Evolutionary conservation across 2,329 filamentous ascomycete genomes (phyloP), one percentile per base, ranked within the genome.

Genomic region (Hypomyces perniciosus): DNA sequence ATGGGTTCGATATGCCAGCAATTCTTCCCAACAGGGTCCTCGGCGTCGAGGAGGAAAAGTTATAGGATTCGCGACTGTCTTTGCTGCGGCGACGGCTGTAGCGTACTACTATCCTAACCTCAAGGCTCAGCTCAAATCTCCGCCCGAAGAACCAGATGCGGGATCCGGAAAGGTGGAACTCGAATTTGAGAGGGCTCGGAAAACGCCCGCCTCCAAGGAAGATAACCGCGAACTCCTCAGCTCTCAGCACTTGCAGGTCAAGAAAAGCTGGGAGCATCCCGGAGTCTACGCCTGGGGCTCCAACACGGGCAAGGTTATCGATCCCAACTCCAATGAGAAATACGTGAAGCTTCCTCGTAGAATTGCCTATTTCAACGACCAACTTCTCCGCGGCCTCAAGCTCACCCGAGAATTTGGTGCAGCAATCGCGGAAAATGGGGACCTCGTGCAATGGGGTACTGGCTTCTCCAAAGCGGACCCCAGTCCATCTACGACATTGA

Each of bases 241-340:
- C 63, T 88, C 87, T 8, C 89, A 95, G 65, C 90, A 95, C 69
- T 72, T 89, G 5, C 92, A 96, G 71, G 87, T 96, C 52, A 90
- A 88, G 71, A 83, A 81, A 63, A 95, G 88, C 68, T 83, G 79
- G 77, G 81, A 83, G 68, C 84, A 88, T 54, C 92, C 93, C 0
- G 93, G 91, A 2, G 86, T 97, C 0, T 97, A 95, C 69, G 83
- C 86, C 5, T 99, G 93, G 92, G 93, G 93, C 1, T 90, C 86
- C 13, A 99, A 99, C 62, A 74, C 75, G 12, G 89, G 90, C 54
- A 80, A 80, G 59, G 91, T 96, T n/a, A 88, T 88, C 35, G 90
- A 91, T 39, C 90, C 91, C 1, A 84, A 86, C 56, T 92, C 87
- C 7, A 78, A 85, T 46, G 90, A 96, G 49, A 72, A 74, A 30